phyloP scores from a whole-genome alignment of 495 filamentous ascomycete species.

The Chaetomidium leptoderma region DNA sequence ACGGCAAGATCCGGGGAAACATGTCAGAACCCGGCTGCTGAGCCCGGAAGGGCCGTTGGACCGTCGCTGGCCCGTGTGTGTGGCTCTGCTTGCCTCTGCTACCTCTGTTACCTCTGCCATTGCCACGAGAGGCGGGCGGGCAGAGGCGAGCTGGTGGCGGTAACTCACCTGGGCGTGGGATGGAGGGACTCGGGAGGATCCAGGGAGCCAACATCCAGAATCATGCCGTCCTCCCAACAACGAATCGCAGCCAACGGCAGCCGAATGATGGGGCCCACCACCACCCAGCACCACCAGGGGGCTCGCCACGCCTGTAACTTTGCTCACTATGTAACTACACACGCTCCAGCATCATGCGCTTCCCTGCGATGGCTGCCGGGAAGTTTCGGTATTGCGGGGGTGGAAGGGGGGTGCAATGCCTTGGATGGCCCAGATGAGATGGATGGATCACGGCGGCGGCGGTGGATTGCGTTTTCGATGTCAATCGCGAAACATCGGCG shows the following conservation, averaged over 20 bases:
- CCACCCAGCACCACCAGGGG: no score
- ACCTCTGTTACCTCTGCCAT: neutral
- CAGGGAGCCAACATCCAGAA: no score
- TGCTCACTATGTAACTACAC: neutral
- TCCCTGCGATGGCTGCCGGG: conserved; percentile 5
- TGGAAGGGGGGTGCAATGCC: neutral
- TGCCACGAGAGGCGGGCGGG: no score
- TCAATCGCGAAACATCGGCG: neutral
- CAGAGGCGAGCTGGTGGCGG: no score
- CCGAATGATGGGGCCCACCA: no score
- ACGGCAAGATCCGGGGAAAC: conserved; percentile 10
- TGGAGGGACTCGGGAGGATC: no score
- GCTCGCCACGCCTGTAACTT: no score
- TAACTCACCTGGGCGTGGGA: no score
- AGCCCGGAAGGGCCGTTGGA: conserved; percentile 11
- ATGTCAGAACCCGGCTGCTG: neutral
- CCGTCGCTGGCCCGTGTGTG: neutral
- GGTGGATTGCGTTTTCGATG: neutral
- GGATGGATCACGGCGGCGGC: neutral
- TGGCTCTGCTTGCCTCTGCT: neutral
- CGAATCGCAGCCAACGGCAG: no score
- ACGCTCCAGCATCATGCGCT: conserved; percentile 1
- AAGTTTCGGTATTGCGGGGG: conserved; percentile 4
- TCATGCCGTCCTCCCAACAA: no score
- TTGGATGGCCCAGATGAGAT: neutral